A percentile compares a stretch with the other conserved stretches of the same genome.
Conservation (phyloP, 176 grass and related monocot species). For the Oryza officinalis region DNA sequence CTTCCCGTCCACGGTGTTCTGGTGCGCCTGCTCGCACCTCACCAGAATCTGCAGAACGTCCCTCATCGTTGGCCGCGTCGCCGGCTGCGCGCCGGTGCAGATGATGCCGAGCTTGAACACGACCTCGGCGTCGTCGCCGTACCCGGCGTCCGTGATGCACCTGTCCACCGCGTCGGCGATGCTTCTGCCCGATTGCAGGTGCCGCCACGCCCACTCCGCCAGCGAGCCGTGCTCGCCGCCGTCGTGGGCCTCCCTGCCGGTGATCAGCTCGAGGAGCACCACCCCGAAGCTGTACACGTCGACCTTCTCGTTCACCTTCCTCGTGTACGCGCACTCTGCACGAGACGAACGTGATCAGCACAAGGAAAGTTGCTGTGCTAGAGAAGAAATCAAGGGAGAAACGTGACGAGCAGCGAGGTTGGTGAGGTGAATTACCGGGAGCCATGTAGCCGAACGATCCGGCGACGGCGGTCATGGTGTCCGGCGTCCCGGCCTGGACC, state of each 20-base stretch:
- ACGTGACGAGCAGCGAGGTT: neutral
- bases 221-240: conserved; percentile 61
- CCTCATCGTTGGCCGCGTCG: conserved; percentile 66
- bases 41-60: conserved; percentile 65
- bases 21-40: conserved; percentile 44
- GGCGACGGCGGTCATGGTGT: conserved; percentile 59
- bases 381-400: neutral
- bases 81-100: conserved; percentile 59
- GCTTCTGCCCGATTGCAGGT: conserved; percentile 56
- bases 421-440: conserved; percentile 55
- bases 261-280: conserved; percentile 82
- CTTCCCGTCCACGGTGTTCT: conserved; percentile 15
- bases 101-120: conserved; percentile 79
- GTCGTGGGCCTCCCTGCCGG: conserved; percentile 76
- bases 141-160: conserved; percentile 32
- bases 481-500: conserved; percentile 31
- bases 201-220: conserved; percentile 76
- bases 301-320: conserved; percentile 79
- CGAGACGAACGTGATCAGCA: neutral
- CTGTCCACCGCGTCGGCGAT: conserved; percentile 51
- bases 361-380: neutral
- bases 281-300: conserved; percentile 98
- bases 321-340: conserved; percentile 73
- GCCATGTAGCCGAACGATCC: conserved; percentile 95
- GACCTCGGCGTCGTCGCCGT: conserved; percentile 43